phyloP scores from a whole-genome alignment of 768 basidiomycete species.

The Suillus hirtellus region DNA sequence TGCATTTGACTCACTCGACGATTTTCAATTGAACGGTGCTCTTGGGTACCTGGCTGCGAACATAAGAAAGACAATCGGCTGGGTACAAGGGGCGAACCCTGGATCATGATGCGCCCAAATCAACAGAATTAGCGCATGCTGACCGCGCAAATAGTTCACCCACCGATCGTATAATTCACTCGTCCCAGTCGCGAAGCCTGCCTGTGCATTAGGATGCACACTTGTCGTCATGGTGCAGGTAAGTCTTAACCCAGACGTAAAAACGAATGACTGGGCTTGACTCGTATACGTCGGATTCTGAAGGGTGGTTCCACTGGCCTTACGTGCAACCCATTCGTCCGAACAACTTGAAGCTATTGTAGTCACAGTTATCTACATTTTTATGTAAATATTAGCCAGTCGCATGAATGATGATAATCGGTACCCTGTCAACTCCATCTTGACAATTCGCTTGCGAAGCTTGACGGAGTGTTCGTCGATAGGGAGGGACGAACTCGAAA shows the following conservation, averaged over 20 bases:
- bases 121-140: not conserved
- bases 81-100: conserved; percentile 70
- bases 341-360: not conserved
- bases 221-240: conserved; percentile 28
- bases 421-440: not conserved
- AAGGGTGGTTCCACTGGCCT: not conserved
- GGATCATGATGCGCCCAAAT: not conserved
- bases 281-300: not conserved
- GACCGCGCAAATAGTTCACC: conserved; percentile 8
- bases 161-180: conserved; percentile 82
- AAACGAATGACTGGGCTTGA: not conserved
- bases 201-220: conserved; percentile 60
- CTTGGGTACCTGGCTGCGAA: conserved; percentile 47
- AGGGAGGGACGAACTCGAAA: not conserved
- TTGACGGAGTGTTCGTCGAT: not conserved
- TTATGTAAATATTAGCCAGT: not conserved
- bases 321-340: not conserved
- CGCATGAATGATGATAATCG: not conserved
- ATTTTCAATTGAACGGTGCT: conserved; percentile 51
- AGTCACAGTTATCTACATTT: not conserved
- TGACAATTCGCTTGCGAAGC: too few relatives aligned
- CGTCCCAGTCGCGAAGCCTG: conserved; percentile 77
- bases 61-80: not conserved
- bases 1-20: conserved; percentile 56
- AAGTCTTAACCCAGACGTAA: not conserved